Evolutionary conservation across 352 stramenopile species (phyloP).

Genomic region (Aphanomyces astaci): DNA sequence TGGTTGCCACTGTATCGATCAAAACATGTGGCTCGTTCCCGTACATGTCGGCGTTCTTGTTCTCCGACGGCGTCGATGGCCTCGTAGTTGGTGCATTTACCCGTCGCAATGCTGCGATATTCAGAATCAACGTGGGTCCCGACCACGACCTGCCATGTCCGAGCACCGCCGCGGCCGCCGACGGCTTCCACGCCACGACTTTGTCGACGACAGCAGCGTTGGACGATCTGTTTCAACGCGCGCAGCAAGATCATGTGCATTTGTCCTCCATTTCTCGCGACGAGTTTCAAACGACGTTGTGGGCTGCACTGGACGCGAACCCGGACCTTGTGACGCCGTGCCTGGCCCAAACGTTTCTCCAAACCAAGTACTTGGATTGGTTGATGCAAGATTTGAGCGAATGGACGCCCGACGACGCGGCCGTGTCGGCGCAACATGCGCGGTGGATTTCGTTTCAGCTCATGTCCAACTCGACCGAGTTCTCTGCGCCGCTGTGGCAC

Average conservation of each 20-base stretch:
- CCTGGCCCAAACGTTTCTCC: not conserved
- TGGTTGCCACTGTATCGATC: not conserved
- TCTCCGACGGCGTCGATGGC: not conserved
- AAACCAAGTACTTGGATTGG: not conserved
- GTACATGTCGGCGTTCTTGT: not conserved
- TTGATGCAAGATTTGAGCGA: constrained; percentile 2
- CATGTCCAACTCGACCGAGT: not conserved
- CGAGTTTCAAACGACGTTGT: not conserved
- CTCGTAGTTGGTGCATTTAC: not conserved
- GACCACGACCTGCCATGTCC: too few species aligned
- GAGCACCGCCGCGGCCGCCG: too few species aligned
- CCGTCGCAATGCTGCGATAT: not conserved
- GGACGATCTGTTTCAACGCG: not conserved
- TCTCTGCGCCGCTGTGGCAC: not conserved
- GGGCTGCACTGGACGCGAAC: not conserved
- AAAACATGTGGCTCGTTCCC: not conserved
- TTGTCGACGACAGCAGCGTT: too few species aligned
- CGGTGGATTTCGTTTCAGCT: constrained; percentile 20
- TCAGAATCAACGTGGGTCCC: too few species aligned
- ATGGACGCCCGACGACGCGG: constrained; percentile 5
- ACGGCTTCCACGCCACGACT: too few species aligned
- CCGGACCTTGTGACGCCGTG: not conserved
- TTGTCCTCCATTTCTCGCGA: not conserved
- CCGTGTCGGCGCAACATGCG: not conserved
- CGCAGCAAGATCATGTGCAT: not conserved